phyloP scores from a whole-genome alignment of 73 alveolate species.

The Halteria grandinella region DNA sequence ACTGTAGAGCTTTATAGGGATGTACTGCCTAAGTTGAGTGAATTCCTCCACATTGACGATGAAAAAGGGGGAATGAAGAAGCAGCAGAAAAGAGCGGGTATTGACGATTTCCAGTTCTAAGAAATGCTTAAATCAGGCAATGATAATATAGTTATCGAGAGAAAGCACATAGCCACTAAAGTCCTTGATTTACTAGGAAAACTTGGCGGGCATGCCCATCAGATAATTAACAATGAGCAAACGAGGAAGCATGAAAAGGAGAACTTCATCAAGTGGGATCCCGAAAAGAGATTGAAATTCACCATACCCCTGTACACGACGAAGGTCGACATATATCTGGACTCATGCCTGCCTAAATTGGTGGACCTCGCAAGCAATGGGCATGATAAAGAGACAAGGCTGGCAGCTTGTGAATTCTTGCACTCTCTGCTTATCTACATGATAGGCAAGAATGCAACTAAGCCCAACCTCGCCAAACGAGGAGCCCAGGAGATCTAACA shows the following conservation, averaged over 20 bases:
- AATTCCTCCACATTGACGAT: conserved; percentile 44
- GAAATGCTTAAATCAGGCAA: conserved; percentile 61
- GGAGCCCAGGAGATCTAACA: too few species aligned
- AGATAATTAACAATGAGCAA: conserved; percentile 74
- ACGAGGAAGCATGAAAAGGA: conserved; percentile 67
- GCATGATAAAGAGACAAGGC: conserved; percentile 85
- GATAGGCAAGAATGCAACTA: conserved; percentile 90
- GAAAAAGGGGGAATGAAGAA: conserved; percentile 11
- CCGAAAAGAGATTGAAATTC: conserved; percentile 81
- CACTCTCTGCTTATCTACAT: conserved; percentile 91
- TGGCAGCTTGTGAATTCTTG: conserved; percentile 91
- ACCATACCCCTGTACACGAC: conserved; percentile 85
- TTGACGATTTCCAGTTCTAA: conserved; percentile 39
- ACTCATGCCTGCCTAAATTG: conserved; percentile 83
- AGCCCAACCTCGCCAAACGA: conserved; percentile 71
- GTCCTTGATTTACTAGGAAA: conserved; percentile 85
- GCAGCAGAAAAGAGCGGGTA: neutral
- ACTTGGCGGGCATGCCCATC: conserved; percentile 91
- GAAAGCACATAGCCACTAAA: conserved; percentile 60
- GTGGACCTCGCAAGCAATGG: conserved; percentile 87
- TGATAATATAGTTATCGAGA: conserved; percentile 44
- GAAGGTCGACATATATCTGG: conserved; percentile 83
- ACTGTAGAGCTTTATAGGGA: conserved; percentile 42
- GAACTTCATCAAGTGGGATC: conserved; percentile 82
- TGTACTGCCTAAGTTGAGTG: conserved; percentile 53